phyloP scores from a whole-genome alignment of 106 monocot species.

The Agapanthus africanus region DNA sequence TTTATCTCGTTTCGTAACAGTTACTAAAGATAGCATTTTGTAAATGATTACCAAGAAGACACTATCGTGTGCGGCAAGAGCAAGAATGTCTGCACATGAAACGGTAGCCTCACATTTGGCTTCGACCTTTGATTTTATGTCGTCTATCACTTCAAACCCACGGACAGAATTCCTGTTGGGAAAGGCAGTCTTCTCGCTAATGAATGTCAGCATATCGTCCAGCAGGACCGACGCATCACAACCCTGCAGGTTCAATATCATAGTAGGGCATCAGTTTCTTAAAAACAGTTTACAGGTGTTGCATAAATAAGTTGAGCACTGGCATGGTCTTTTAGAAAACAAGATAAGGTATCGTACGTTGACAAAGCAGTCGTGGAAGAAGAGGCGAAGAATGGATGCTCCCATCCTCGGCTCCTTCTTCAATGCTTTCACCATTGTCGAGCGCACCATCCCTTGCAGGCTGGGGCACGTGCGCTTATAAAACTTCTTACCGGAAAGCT shows the following conservation, averaged over 20 bases:
- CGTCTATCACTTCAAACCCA: conserved; percentile 49
- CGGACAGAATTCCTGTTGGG: conserved; percentile 38
- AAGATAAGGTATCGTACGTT: conserved; percentile 4
- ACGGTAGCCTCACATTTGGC: conserved; percentile 26
- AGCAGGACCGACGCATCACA: conserved; percentile 47
- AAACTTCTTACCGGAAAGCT: conserved; percentile 3
- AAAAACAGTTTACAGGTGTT: too few species aligned
- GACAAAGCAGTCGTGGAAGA: conserved; percentile 47
- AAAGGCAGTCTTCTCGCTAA: conserved; percentile 35
- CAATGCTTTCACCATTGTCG: conserved; percentile 22
- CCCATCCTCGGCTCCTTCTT: conserved; percentile 30
- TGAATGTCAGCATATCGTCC: conserved; percentile 27
- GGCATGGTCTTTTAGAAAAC: neutral
- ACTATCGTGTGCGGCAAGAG: conserved; percentile 33
- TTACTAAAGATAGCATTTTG: too few species aligned
- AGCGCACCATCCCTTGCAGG: conserved; percentile 20
- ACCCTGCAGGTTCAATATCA: conserved; percentile 11
- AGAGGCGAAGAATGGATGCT: conserved; percentile 44
- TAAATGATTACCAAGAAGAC: conserved; percentile 26
- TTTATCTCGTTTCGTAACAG: too few species aligned
- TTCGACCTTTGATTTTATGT: conserved; percentile 47
- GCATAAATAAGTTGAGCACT: too few species aligned
- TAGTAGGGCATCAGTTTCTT: too few species aligned
- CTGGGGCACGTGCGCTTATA: conserved; percentile 23
- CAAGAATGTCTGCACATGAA: conserved; percentile 63